phyloP scores from a whole-genome alignment of 805 yeast genomes.

The Maudiozyma saulgeensis region DNA sequence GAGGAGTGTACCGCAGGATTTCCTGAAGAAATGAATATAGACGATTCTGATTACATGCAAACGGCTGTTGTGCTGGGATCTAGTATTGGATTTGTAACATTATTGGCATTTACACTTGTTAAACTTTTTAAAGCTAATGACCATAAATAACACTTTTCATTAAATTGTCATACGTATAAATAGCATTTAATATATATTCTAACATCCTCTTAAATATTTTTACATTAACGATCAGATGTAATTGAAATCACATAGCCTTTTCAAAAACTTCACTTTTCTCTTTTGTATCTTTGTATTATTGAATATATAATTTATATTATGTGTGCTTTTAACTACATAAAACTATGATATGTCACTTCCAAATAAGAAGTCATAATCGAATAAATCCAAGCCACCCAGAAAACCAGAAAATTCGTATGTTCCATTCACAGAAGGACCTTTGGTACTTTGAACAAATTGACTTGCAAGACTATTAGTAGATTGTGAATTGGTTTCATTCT shows the following conservation, averaged over 20 bases:
- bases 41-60: slow-evolving; percentile 39
- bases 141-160: background rate
- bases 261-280: too few relatives aligned
- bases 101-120: slow-evolving; percentile 58
- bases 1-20: slow-evolving; percentile 67
- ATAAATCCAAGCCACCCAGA: slow-evolving; percentile 23
- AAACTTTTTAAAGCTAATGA: slow-evolving; percentile 25
- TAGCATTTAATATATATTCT: background rate
- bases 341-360: slow-evolving; percentile 15
- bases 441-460: slow-evolving; percentile 3
- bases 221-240: too few relatives aligned
- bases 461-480: slow-evolving; percentile 1
- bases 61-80: slow-evolving; percentile 53
- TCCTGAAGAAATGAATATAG: slow-evolving; percentile 46
- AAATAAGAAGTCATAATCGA: slow-evolving; percentile 24
- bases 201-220: too few relatives aligned
- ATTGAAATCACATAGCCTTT: background rate
- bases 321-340: background rate
- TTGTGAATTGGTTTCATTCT: background rate
- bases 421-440: background rate
- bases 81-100: slow-evolving; percentile 55
- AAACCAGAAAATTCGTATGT: slow-evolving; percentile 13
- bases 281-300: background rate
- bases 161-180: background rate
- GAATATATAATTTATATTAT: background rate